Evolutionary conservation across 1,284 basidiomycete species (phyloP).

Genomic region (Tetrapyrgos nigripes): DNA sequence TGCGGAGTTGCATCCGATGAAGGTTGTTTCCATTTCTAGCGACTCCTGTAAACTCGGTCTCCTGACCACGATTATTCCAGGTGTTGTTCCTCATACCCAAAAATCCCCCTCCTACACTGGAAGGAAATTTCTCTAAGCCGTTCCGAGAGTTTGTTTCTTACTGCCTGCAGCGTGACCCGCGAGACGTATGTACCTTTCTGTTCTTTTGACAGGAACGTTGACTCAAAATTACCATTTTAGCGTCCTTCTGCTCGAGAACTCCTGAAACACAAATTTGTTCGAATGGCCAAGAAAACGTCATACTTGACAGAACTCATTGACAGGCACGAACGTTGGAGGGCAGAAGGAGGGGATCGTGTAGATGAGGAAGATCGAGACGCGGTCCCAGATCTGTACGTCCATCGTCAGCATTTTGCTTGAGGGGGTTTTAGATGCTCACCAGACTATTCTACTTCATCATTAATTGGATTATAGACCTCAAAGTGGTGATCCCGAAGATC

Average conservation of each 20-base stretch:
- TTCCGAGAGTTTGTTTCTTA: slow-evolving; percentile 95
- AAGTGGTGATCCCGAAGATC: slow-evolving; percentile 76
- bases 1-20: slow-evolving; percentile 98
- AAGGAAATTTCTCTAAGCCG: slow-evolving; percentile 87
- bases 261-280: slow-evolving; percentile 95
- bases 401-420: neutral
- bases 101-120: slow-evolving; percentile 92
- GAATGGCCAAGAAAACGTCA: slow-evolving; percentile 91
- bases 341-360: slow-evolving; percentile 82
- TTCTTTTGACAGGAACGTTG: neutral
- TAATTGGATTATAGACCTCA: slow-evolving; percentile 43
- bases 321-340: slow-evolving; percentile 91
- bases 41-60: neutral
- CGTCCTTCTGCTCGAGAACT: slow-evolving; percentile 95
- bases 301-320: slow-evolving; percentile 97
- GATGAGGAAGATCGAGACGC: slow-evolving; percentile 74
- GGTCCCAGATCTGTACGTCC: slow-evolving; percentile 64
- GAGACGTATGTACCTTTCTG: slow-evolving; percentile 66
- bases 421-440: slow-evolving; percentile 12
- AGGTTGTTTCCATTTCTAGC: slow-evolving; percentile 54
- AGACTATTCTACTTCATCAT: slow-evolving; percentile 17
- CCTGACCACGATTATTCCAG: slow-evolving; percentile 42
- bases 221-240: slow-evolving; percentile 44
- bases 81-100: slow-evolving; percentile 98
- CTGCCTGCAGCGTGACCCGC: slow-evolving; percentile 94